Evolutionary conservation across 371 early-diverging fungal genomes (phyloP).

Genomic region (Syncephalastrum monosporum): DNA sequence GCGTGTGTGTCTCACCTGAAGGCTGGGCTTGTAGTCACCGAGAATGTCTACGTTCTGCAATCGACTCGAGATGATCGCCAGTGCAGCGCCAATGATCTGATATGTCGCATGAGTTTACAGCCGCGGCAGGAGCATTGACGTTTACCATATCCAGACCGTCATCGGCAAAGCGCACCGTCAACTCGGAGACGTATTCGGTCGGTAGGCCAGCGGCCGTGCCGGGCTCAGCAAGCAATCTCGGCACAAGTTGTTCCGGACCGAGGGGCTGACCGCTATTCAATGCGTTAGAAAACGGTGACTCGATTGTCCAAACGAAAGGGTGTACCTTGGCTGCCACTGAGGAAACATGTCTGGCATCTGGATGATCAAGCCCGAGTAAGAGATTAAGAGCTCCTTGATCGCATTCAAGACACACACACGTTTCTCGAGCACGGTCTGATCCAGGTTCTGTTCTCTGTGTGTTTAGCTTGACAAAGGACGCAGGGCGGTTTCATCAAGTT

Average conservation of each 20-base stretch:
- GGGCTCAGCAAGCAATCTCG: constrained; percentile 44
- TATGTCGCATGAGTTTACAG: neutral
- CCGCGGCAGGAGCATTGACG: neutral
- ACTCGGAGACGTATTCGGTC: constrained; percentile 48
- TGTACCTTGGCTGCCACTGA: constrained; percentile 48
- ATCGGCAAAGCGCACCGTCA: constrained; percentile 53
- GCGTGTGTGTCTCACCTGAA: constrained; percentile 35
- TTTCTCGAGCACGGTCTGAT: constrained; percentile 50
- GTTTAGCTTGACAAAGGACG: neutral
- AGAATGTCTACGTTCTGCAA: constrained; percentile 48
- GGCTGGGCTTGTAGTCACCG: constrained; percentile 55
- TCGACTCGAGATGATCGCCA: constrained; percentile 43
- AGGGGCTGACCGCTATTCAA: constrained; percentile 31
- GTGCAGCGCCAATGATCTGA: constrained; percentile 54
- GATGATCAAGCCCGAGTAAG: constrained; percentile 82
- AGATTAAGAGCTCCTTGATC: constrained; percentile 63
- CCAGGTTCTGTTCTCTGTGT: constrained; percentile 44
- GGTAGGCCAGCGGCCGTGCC: constrained; percentile 52
- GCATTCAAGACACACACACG: constrained; percentile 61
- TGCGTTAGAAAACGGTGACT: constrained; percentile 14
- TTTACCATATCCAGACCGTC: constrained; percentile 62
- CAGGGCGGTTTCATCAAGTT: neutral
- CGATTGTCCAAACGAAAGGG: constrained; percentile 22
- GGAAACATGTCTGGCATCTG: constrained; percentile 90
- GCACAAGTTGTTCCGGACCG: constrained; percentile 49